These are phyloP conservation scores for Dendrobium catenatum DNA, from an alignment of 106 monocot genomes.

Conservation along the genomic window DNA sequence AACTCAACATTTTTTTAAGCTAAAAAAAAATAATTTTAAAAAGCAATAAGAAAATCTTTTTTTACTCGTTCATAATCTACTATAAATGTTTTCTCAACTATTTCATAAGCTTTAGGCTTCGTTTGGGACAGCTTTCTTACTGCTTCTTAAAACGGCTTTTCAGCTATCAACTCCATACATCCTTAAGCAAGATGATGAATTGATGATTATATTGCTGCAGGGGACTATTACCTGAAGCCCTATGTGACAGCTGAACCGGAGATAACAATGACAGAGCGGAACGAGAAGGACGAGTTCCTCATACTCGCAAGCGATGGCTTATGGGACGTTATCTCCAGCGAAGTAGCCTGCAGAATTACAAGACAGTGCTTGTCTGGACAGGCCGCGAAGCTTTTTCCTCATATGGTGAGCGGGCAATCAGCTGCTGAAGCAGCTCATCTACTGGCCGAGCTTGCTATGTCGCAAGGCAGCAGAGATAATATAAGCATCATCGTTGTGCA, in stretches of 20 bases:
- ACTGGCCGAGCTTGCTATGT: constrained; percentile 41
- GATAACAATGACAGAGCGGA: constrained; percentile 32
- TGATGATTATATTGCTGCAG: constrained; percentile 21
- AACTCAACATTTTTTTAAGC: too few relatives aligned
- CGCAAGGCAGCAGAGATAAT: constrained; percentile 53
- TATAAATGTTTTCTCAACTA: too few relatives aligned
- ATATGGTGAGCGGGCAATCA: constrained; percentile 6
- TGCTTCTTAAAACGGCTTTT: too few relatives aligned
- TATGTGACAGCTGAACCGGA: constrained; percentile 62
- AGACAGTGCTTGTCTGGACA: constrained; percentile 27
- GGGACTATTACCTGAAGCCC: constrained; percentile 53
- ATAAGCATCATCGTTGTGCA: constrained; percentile 45
- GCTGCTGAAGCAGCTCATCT: constrained; percentile 29
- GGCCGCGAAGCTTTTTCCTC: constrained; percentile 10
- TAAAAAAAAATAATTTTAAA: too few relatives aligned
- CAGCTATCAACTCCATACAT: too few relatives aligned
- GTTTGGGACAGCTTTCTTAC: too few relatives aligned
- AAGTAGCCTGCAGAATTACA: constrained; percentile 34
- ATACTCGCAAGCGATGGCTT: constrained; percentile 60
- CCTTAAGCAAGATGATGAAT: too few relatives aligned
- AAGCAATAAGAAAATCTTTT: too few relatives aligned
- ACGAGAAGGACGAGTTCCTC: constrained; percentile 51
- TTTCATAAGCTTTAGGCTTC: too few relatives aligned
- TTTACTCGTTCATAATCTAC: too few relatives aligned
- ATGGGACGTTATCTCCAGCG: constrained; percentile 59